Evolutionary conservation across 116 monocot genomes (phyloP).

Genomic region (Iris pallida): DNA sequence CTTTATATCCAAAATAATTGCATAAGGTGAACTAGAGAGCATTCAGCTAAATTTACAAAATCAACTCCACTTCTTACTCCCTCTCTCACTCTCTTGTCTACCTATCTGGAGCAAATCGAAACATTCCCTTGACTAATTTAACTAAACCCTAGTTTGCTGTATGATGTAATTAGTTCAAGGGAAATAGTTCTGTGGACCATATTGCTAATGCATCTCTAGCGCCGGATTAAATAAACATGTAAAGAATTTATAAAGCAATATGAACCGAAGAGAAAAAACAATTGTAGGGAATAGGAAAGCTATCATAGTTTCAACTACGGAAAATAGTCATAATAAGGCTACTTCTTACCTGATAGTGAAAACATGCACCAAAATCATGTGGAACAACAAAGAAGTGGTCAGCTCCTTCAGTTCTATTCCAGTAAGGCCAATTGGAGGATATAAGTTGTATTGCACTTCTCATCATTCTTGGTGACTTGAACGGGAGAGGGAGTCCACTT

Average conservation of each 20-base stretch:
- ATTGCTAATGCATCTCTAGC: too few species aligned
- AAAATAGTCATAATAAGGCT: neutral
- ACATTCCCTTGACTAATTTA: too few species aligned
- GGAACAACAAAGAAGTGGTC: constrained; percentile 33
- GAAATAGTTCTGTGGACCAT: too few species aligned
- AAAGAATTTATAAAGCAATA: neutral
- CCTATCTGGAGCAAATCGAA: too few species aligned
- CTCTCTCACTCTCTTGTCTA: too few species aligned
- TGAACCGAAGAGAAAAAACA: neutral
- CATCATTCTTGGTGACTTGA: constrained; percentile 95
- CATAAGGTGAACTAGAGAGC: too few species aligned
- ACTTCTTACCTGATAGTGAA: constrained; percentile 22
- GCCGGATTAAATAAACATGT: neutral
- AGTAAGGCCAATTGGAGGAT: constrained; percentile 85
- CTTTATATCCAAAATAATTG: too few species aligned
- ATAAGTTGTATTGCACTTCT: constrained; percentile 86
- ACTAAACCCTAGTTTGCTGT: too few species aligned
- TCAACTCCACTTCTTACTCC: too few species aligned
- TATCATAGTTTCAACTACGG: neutral
- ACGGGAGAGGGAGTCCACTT: constrained; percentile 86
- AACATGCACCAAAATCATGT: constrained; percentile 31
- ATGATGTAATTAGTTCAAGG: too few species aligned
- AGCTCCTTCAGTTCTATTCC: constrained; percentile 73
- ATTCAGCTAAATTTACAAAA: too few species aligned
- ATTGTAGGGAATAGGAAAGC: neutral